These are phyloP conservation scores for Pseudogymnoascus sp. DNA, from an alignment of 2,329 filamentous ascomycete genomes.

Conservation along the genomic window DNA sequence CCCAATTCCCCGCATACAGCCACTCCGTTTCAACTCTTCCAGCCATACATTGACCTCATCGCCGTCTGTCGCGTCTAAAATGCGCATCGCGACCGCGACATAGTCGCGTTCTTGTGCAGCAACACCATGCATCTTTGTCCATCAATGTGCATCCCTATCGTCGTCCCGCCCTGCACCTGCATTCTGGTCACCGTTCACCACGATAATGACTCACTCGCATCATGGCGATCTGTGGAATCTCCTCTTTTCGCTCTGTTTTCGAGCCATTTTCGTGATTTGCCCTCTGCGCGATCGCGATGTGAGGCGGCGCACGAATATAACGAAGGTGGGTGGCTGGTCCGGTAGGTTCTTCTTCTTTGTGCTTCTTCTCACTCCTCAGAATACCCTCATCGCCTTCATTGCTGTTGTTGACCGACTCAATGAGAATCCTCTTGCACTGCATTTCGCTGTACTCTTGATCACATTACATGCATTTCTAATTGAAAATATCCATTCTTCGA, in stretches of 20 bases:
- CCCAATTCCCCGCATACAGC: background rate
- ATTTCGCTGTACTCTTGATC: background rate
- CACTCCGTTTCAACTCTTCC: slow-evolving; percentile 9
- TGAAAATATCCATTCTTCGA: background rate
- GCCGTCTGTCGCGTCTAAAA: slow-evolving; percentile 5
- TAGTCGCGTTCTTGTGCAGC: slow-evolving; percentile 7
- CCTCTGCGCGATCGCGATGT: slow-evolving; percentile 4
- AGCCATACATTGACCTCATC: background rate
- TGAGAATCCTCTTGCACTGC: background rate
- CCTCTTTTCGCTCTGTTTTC: slow-evolving; percentile 5
- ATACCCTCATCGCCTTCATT: background rate
- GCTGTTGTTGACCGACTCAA: slow-evolving; percentile 7
- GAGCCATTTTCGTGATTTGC: slow-evolving; percentile 2
- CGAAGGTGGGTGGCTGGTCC: background rate
- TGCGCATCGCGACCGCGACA: slow-evolving; percentile 7
- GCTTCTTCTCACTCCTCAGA: background rate
- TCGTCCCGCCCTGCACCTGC: background rate
- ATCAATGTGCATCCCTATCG: background rate
- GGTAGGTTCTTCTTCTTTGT: slow-evolving; percentile 3
- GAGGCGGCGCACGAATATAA: slow-evolving; percentile 6
- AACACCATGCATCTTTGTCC: background rate
- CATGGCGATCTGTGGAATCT: slow-evolving; percentile 6
- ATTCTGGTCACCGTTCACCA: slow-evolving; percentile 5
- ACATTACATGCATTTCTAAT: slow-evolving; percentile 1
- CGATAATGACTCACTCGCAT: slow-evolving; percentile 3